Evolutionary conservation across 768 basidiomycete species (phyloP).

Genomic region (Phanerochaete carnosa): DNA sequence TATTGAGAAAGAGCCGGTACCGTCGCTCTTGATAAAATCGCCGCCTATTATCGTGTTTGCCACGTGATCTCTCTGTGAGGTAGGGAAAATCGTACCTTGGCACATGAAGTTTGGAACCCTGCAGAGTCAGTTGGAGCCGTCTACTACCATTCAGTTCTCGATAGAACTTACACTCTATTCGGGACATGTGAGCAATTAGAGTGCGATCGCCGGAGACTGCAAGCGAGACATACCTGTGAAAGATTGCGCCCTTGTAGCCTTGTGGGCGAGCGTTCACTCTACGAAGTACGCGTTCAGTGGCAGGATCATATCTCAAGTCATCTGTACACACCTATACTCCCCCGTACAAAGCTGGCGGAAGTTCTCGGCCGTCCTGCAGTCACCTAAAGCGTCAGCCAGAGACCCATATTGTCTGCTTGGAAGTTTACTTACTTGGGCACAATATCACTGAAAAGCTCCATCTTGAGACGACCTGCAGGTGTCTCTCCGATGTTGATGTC

Average conservation of each 20-base stretch:
- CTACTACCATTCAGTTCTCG: not conserved
- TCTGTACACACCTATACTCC: conserved; percentile 68
- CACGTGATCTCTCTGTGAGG: not conserved
- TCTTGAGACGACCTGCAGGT: conserved; percentile 90
- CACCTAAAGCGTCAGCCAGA: not conserved
- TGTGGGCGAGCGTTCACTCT: conserved; percentile 84
- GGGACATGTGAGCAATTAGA: conserved; percentile 21
- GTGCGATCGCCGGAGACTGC: not conserved
- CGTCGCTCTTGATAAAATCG: conserved; percentile 92
- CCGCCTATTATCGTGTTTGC: conserved; percentile 52
- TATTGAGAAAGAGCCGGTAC: conserved; percentile 95
- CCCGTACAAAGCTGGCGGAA: conserved; percentile 97
- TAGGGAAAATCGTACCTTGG: conserved; percentile 54
- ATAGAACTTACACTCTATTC: conserved; percentile 60
- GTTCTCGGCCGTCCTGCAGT: conserved; percentile 88
- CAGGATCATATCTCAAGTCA: not conserved
- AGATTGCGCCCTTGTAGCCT: conserved; percentile 88
- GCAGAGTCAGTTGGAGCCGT: not conserved
- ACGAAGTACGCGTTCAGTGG: not conserved
- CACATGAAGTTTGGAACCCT: conserved; percentile 96
- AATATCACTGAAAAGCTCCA: conserved; percentile 95
- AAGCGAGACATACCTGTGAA: conserved; percentile 69
- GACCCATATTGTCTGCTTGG: not conserved
- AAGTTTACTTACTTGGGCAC: conserved; percentile 75
- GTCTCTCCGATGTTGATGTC: conserved; percentile 97